A percentile compares a stretch with the other conserved stretches of the same genome.
These are phyloP conservation scores for Suillus brevipes DNA, from an alignment of 768 basidiomycete species.

Conservation along the genomic window DNA sequence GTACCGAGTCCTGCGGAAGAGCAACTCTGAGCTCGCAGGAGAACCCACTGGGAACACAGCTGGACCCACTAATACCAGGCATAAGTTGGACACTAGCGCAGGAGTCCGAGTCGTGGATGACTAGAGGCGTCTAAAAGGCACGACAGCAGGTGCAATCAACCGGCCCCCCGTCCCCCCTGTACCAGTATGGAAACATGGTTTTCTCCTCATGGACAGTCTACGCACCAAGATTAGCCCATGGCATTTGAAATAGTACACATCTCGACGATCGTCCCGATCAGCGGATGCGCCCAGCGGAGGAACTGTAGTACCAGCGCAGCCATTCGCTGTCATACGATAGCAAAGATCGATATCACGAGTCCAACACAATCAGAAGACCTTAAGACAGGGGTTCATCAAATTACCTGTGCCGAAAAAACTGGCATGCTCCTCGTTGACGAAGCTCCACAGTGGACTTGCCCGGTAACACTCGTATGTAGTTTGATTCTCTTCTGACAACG, in stretches of 20 bases:
- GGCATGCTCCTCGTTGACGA: conserved; percentile 26
- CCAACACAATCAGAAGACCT: conserved; percentile 2
- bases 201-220: background rate
- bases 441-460: conserved; percentile 35
- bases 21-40: background rate
- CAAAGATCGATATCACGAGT: background rate
- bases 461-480: conserved; percentile 44
- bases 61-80: background rate
- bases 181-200: conserved; percentile 7
- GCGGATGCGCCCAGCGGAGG: conserved; percentile 10
- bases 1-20: conserved; percentile 6
- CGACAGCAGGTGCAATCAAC: conserved; percentile 8
- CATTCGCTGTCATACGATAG: conserved; percentile 1
- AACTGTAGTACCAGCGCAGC: conserved; percentile 5
- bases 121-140: background rate
- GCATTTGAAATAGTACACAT: conserved; percentile 15
- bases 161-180: conserved; percentile 14
- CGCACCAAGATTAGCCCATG: background rate
- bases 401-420: conserved; percentile 40
- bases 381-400: conserved; percentile 4
- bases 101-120: background rate
- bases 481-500: conserved; percentile 38
- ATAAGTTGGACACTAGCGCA: background rate
- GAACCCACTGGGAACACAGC: conserved; percentile 9
- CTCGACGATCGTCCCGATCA: conserved; percentile 10